phyloP scores from a whole-genome alignment of 2,329 filamentous ascomycete genomes.

The Neopestalotiopsis sp. region DNA sequence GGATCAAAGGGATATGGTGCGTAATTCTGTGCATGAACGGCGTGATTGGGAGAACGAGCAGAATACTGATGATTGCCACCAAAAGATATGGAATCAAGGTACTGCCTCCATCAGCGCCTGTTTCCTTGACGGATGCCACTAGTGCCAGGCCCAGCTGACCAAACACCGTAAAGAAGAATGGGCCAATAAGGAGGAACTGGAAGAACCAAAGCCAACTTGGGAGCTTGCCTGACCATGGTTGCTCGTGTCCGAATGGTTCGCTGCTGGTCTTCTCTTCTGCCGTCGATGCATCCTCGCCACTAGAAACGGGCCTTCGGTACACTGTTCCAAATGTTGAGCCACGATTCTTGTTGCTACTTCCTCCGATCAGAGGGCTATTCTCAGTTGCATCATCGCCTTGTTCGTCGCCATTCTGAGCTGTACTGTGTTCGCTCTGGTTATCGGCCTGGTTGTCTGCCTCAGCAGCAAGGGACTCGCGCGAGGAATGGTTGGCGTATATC shows the following conservation, averaged over 20 bases:
- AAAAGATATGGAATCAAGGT: conserved; percentile 70
- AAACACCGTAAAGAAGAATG: conserved; percentile 73
- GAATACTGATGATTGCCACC: conserved; percentile 60
- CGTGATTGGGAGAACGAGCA: conserved; percentile 76
- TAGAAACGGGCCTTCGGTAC: conserved; percentile 55
- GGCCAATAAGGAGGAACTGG: conserved; percentile 81
- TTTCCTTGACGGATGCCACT: conserved; percentile 75
- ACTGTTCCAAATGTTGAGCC: conserved; percentile 59
- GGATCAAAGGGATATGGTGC: conserved; percentile 78
- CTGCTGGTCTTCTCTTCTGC: conserved; percentile 26
- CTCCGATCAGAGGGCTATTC: conserved; percentile 78
- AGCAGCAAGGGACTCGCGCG: conserved; percentile 40
- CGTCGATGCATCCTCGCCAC: conserved; percentile 37
- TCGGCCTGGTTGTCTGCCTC: conserved; percentile 18
- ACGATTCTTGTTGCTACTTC: conserved; percentile 71
- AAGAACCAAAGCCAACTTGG: conserved; percentile 87
- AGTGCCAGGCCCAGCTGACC: conserved; percentile 76
- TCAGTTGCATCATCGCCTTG: conserved; percentile 14
- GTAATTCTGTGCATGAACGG: conserved; percentile 89
- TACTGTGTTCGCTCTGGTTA: conserved; percentile 17
- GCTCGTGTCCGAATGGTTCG: conserved; percentile 71
- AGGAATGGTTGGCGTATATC: conserved; percentile 55
- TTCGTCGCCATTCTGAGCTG: conserved; percentile 20
- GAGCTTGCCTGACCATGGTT: conserved; percentile 81
- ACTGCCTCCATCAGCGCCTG: conserved; percentile 77